Percentiles rank a stretch among this genome's conserved stretches.
phyloP scores from a whole-genome alignment of 768 basidiomycete species.

The Rubroboletus pulcherrimus region DNA sequence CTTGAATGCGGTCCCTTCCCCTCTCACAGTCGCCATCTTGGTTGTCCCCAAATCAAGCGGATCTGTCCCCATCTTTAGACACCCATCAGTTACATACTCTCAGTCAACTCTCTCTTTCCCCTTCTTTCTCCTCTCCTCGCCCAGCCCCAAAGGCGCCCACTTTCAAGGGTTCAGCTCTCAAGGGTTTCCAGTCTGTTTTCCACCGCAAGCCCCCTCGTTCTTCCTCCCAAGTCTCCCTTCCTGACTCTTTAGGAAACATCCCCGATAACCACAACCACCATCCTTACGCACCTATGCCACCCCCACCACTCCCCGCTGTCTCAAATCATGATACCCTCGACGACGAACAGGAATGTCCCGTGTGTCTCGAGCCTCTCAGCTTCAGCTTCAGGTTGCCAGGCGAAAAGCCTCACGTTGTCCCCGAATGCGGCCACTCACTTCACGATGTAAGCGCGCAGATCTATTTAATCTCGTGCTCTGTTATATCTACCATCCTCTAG shows the following conservation, averaged over 20 bases:
- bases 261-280: conserved; percentile 39
- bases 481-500: conserved; percentile 36
- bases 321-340: conserved; percentile 58
- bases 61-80: conserved; percentile 34
- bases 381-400: conserved; percentile 91
- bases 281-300: conserved; percentile 58
- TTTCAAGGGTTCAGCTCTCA: conserved; percentile 36
- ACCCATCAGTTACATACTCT: conserved; percentile 18
- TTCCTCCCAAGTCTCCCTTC: conserved; percentile 48
- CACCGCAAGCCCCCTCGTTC: conserved; percentile 40
- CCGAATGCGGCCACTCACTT: conserved; percentile 96
- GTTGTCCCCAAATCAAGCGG: conserved; percentile 36
- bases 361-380: conserved; percentile 92
- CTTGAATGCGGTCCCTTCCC: conserved; percentile 35
- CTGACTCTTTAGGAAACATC: conserved; percentile 38
- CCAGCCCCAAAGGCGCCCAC: conserved; percentile 26
- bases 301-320: conserved; percentile 69
- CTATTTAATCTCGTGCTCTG: background rate
- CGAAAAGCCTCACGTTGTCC: conserved; percentile 96
- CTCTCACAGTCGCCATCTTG: conserved; percentile 30
- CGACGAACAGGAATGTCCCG: conserved; percentile 90
- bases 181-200: conserved; percentile 52
- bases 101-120: conserved; percentile 37
- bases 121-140: conserved; percentile 40
- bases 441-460: conserved; percentile 61